Conservation (phyloP, 345 rosid genomes). For the Salix viminalis region DNA sequence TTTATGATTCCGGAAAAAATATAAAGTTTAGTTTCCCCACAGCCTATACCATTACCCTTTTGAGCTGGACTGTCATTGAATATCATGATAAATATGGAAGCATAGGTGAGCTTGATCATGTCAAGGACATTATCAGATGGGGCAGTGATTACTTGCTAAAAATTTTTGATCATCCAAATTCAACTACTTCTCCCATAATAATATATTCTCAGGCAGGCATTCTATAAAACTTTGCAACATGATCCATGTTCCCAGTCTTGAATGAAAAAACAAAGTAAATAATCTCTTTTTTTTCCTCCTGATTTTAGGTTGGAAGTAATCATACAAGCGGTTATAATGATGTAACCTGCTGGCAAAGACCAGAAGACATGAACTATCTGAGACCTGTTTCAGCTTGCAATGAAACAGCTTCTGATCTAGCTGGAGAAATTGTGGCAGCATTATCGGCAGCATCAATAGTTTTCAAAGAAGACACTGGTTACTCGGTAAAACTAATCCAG, state of each 20-base stretch:
- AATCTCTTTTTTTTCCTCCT: not conserved
- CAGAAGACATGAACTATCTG: slow-evolving; percentile 54
- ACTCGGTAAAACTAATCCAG: slow-evolving; percentile 24
- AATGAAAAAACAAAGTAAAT: not conserved
- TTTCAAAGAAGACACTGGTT: slow-evolving; percentile 38
- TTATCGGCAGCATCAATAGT: slow-evolving; percentile 58
- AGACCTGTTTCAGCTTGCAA: slow-evolving; percentile 45
- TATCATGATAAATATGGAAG: slow-evolving; percentile 49
- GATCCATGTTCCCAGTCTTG: not conserved
- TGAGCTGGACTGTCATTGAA: slow-evolving; percentile 66
- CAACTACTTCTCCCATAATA: slow-evolving; percentile 13
- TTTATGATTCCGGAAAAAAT: slow-evolving; percentile 63
- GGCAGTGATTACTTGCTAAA: slow-evolving; percentile 57
- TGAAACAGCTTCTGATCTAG: slow-evolving; percentile 44
- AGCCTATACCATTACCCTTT: slow-evolving; percentile 49
- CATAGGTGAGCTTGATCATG: slow-evolving; percentile 54
- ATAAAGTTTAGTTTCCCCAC: slow-evolving; percentile 58
- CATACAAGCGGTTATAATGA: slow-evolving; percentile 29
- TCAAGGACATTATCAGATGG: slow-evolving; percentile 54
- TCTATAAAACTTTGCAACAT: not conserved
- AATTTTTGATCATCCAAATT: slow-evolving; percentile 37
- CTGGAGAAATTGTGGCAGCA: slow-evolving; percentile 54
- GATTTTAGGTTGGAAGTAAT: slow-evolving; percentile 48
- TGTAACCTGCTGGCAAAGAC: slow-evolving; percentile 59
- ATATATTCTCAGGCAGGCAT: slow-evolving; percentile 56